Conservation (phyloP, 2,329 filamentous ascomycete species). For the Rhynchosporium secalis region DNA sequence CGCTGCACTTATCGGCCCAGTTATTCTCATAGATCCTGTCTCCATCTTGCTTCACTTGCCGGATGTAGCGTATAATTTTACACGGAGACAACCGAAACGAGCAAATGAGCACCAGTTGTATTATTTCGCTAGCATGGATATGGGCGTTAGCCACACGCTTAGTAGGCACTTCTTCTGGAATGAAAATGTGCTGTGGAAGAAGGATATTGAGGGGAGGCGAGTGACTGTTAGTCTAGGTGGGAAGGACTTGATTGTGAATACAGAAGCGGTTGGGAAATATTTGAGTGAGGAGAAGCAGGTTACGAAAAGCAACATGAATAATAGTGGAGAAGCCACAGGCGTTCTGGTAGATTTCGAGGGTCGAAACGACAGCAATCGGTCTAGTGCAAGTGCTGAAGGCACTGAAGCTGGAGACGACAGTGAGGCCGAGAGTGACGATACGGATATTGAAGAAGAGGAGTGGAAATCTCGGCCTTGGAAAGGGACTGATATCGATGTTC, state of each 20-base stretch:
- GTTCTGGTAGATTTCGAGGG: slow-evolving; percentile 30
- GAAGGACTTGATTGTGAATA: slow-evolving; percentile 56
- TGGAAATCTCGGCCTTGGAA: slow-evolving; percentile 39
- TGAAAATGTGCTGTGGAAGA: slow-evolving; percentile 61
- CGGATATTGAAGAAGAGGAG: slow-evolving; percentile 29
- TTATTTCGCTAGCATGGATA: slow-evolving; percentile 61
- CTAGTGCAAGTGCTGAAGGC: slow-evolving; percentile 29
- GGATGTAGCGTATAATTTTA: slow-evolving; percentile 64
- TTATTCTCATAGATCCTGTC: slow-evolving; percentile 60
- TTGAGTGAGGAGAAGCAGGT: slow-evolving; percentile 39
- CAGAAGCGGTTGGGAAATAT: slow-evolving; percentile 53
- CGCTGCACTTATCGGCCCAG: slow-evolving; percentile 47
- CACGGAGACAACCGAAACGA: slow-evolving; percentile 43
- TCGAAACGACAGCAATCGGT: slow-evolving; percentile 4
- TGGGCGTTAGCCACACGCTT: slow-evolving; percentile 58
- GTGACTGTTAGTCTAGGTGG: slow-evolving; percentile 53
- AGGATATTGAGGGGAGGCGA: slow-evolving; percentile 47
- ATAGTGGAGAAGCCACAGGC: slow-evolving; percentile 11
- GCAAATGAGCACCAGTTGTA: slow-evolving; percentile 61
- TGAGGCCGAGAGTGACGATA: slow-evolving; percentile 28
- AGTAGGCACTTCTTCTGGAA: slow-evolving; percentile 61
- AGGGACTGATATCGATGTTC: slow-evolving; percentile 44
- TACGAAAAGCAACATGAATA: slow-evolving; percentile 16
- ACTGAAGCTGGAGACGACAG: slow-evolving; percentile 22
- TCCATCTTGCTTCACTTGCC: slow-evolving; percentile 60